Percentiles rank a stretch among this genome's conserved stretches.
Conservation (phyloP, 768 basidiomycete species). For the Trametes villosa region DNA sequence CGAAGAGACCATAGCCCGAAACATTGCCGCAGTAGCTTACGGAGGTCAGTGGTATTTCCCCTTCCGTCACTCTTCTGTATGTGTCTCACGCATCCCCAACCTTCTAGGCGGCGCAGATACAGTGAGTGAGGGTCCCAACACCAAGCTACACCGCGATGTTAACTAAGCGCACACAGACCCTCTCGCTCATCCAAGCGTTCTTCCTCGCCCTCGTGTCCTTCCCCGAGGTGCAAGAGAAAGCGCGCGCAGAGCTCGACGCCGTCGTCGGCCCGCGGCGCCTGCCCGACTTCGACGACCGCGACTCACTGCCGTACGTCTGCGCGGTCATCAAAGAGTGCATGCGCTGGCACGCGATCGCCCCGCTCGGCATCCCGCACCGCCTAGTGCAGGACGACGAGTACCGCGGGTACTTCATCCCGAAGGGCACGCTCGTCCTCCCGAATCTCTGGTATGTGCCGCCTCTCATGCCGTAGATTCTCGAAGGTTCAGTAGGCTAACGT, state of each 20-base stretch:
- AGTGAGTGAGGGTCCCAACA: no score
- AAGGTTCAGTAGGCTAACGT: background rate
- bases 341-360: slow-evolving; percentile 26
- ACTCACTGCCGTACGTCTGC: slow-evolving; percentile 27
- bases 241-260: slow-evolving; percentile 35
- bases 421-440: slow-evolving; percentile 28
- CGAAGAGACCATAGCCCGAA: background rate
- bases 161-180: no score
- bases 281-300: slow-evolving; percentile 15
- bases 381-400: slow-evolving; percentile 33
- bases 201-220: slow-evolving; percentile 30
- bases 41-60: slow-evolving; percentile 9
- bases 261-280: slow-evolving; percentile 24
- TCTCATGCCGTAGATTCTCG: background rate
- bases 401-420: slow-evolving; percentile 33
- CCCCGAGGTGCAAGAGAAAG: slow-evolving; percentile 32
- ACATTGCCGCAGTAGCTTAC: slow-evolving; percentile 11
- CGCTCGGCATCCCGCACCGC: slow-evolving; percentile 20
- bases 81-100: no score
- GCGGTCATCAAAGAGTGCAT: slow-evolving; percentile 30
- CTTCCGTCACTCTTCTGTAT: no score
- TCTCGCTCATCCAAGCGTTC: slow-evolving; percentile 26
- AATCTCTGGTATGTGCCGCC: slow-evolving; percentile 28
- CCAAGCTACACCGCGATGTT: no score
- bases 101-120: slow-evolving; percentile 18